Conservation (phyloP, 2,329 filamentous ascomycete species). For the Penicillium italicum region DNA sequence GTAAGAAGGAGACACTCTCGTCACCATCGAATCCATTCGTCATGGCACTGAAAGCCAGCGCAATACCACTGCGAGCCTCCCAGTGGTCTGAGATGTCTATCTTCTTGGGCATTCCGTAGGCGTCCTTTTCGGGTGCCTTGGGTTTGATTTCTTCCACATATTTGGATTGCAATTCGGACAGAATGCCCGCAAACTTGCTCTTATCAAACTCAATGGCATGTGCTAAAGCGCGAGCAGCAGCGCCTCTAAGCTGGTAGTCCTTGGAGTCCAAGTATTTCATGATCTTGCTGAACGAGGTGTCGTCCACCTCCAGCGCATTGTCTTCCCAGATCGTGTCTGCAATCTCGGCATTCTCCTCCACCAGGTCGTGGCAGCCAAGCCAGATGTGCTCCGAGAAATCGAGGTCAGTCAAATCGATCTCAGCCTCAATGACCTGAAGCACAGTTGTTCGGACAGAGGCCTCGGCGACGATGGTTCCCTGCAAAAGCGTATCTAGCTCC, state of each 20-base stretch:
- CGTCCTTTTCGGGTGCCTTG: conserved; percentile 76
- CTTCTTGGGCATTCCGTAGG: conserved; percentile 92
- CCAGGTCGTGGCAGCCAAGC: conserved; percentile 88
- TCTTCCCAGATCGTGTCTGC: conserved; percentile 93
- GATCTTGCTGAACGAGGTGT: conserved; percentile 63
- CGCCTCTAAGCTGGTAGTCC: conserved; percentile 76
- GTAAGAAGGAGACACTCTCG: conserved; percentile 72
- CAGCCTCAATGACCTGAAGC: conserved; percentile 82
- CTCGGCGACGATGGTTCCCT: conserved; percentile 75
- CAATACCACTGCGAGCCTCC: conserved; percentile 87
- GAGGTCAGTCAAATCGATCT: conserved; percentile 86
- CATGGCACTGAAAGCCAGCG: conserved; percentile 79
- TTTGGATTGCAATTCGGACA: conserved; percentile 63
- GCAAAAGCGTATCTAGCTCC: conserved; percentile 73
- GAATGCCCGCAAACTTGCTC: conserved; percentile 57
- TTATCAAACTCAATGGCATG: conserved; percentile 64
- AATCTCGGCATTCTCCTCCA: conserved; percentile 78
- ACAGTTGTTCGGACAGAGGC: conserved; percentile 76
- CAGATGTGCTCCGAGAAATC: conserved; percentile 87
- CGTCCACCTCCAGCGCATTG: conserved; percentile 69
- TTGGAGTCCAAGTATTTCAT: conserved; percentile 75
- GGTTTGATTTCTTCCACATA: conserved; percentile 81
- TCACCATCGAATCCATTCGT: conserved; percentile 64
- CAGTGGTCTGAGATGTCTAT: conserved; percentile 83
- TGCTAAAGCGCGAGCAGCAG: conserved; percentile 76